A percentile compares a stretch with the other conserved stretches of the same genome.
phyloP scores from a whole-genome alignment of 345 rosid species.

The Anacardium occidentale region DNA sequence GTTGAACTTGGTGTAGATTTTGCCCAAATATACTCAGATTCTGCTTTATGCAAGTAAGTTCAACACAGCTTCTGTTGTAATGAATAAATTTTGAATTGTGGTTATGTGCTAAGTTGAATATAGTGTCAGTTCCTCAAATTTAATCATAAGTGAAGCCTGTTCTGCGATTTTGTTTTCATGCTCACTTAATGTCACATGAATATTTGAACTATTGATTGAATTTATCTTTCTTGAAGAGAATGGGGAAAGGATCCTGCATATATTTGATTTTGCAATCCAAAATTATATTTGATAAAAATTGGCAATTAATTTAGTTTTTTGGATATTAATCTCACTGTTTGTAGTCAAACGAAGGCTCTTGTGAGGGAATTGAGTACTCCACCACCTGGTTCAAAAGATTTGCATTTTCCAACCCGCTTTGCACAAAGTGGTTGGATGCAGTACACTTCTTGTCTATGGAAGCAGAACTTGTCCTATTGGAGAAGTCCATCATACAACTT shows the following conservation, averaged over 20 bases:
- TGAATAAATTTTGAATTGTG: background rate
- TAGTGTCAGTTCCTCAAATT: too few species aligned
- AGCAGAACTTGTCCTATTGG: slow-evolving; percentile 58
- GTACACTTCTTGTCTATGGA: slow-evolving; percentile 59
- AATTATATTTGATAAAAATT: too few species aligned
- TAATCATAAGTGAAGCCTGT: too few species aligned
- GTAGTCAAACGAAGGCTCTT: slow-evolving; percentile 32
- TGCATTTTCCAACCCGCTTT: slow-evolving; percentile 32
- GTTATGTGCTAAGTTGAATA: too few species aligned
- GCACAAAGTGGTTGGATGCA: slow-evolving; percentile 45
- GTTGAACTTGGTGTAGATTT: slow-evolving; percentile 43
- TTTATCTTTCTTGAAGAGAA: too few species aligned
- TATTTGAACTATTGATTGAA: too few species aligned
- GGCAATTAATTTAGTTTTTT: too few species aligned
- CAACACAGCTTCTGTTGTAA: background rate
- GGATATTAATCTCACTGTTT: background rate
- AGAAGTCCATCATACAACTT: slow-evolving; percentile 55
- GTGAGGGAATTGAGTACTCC: slow-evolving; percentile 33
- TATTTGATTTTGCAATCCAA: too few species aligned
- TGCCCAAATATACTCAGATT: slow-evolving; percentile 34
- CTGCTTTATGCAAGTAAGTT: slow-evolving; percentile 36
- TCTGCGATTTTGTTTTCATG: too few species aligned
- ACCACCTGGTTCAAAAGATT: slow-evolving; percentile 24
- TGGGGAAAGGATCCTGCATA: too few species aligned
- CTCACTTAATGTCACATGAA: too few species aligned